These are phyloP conservation scores for Lichenothelia convexa DNA, from an alignment of 495 filamentous ascomycete species.

Conservation along the genomic window DNA sequence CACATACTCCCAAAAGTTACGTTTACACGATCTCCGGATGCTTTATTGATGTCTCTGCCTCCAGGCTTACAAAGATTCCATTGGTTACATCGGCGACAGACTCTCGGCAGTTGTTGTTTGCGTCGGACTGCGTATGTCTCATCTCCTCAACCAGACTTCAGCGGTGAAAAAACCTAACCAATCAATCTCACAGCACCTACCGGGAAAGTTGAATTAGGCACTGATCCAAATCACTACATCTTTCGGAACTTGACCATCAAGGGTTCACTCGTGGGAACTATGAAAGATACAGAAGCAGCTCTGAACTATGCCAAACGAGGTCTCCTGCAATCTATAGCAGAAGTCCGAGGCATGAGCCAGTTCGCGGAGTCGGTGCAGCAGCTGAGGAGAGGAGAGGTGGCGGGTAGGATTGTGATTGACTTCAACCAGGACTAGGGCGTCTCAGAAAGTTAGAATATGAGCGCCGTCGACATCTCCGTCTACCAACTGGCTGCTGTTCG, in stretches of 20 bases:
- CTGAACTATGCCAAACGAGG: constrained; percentile 31
- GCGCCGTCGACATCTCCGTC: no score
- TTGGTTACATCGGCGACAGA: constrained; percentile 22
- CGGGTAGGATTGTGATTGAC: constrained; percentile 31
- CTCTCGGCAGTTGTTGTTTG: constrained; percentile 30
- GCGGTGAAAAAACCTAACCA: background rate
- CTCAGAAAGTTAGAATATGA: background rate
- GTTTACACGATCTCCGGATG: no score
- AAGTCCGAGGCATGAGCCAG: constrained; percentile 14
- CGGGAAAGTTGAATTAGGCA: constrained; percentile 20
- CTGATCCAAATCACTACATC: constrained; percentile 25
- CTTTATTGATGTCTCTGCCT: no score
- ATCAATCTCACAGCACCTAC: constrained; percentile 6
- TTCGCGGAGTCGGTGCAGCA: constrained; percentile 20
- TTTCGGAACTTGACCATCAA: constrained; percentile 29
- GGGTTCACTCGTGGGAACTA: constrained; percentile 30
- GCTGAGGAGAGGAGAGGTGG: constrained; percentile 24
- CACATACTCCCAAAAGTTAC: no score
- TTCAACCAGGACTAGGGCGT: constrained; percentile 19
- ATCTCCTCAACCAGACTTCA: background rate
- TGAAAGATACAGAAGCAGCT: constrained; percentile 25
- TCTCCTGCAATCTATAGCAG: constrained; percentile 18
- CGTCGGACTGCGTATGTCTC: constrained; percentile 10
- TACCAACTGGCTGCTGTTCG: no score
- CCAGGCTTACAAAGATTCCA: constrained; percentile 2